A percentile compares a stretch with the other conserved stretches of the same genome.
Conservation (phyloP, 371 early-diverging fungal genomes). For the Catenaria anguillulae region DNA sequence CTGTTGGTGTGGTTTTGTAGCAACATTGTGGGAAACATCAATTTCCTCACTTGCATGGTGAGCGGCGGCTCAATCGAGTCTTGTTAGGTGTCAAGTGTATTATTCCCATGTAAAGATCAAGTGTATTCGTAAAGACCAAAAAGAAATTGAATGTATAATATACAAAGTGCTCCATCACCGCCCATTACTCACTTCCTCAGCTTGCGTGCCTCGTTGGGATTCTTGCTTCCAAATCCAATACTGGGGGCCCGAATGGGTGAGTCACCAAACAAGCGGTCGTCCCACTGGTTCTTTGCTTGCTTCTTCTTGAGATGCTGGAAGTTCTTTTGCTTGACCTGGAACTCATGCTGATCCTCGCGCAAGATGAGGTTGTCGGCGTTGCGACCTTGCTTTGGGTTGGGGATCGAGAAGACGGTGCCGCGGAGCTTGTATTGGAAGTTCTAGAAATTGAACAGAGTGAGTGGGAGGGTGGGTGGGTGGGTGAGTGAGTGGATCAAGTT, state of each 20-base stretch:
- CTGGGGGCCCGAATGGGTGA: conserved; percentile 46
- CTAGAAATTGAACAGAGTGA: no score
- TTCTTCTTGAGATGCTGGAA: conserved; percentile 30
- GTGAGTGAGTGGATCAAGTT: not conserved
- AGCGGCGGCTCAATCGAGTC: no score
- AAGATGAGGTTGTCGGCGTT: conserved; percentile 51
- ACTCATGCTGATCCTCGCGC: conserved; percentile 84
- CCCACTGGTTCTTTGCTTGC: conserved; percentile 46
- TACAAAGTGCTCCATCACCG: no score
- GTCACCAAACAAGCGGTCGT: conserved; percentile 55
- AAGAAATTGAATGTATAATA: no score
- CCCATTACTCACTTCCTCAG: not conserved
- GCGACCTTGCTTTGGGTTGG: conserved; percentile 67
- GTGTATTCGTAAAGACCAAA: no score
- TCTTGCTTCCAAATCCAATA: conserved; percentile 72
- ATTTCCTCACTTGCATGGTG: no score
- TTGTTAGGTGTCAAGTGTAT: no score
- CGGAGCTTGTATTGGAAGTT: conserved; percentile 12
- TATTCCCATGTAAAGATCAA: no score
- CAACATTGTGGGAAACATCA: no score
- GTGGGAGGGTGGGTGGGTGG: no score
- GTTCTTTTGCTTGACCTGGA: conserved; percentile 26
- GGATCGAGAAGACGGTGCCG: conserved; percentile 48
- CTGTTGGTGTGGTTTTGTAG: no score
- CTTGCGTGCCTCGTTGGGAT: conserved; percentile 58